These are phyloP conservation scores for Onygena corvina DNA, from an alignment of 2,329 filamentous ascomycete species.

Conservation along the genomic window DNA sequence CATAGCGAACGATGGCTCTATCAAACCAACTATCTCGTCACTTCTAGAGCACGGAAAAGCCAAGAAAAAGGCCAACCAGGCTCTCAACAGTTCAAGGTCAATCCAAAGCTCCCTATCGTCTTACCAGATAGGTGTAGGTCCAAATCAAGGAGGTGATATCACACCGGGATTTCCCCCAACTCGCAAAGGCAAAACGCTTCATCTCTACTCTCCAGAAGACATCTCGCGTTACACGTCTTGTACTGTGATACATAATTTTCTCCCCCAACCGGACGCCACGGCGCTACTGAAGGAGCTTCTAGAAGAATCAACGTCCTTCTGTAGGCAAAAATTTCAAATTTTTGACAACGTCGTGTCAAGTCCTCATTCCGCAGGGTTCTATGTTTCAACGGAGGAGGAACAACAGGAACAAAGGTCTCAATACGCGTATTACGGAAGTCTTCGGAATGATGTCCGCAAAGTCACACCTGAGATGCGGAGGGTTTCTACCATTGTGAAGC, in stretches of 20 bases:
- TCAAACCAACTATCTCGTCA: constrained; percentile 50
- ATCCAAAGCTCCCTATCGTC: constrained; percentile 53
- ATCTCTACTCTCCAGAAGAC: constrained; percentile 70
- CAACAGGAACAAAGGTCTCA: constrained; percentile 58
- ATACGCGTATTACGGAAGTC: constrained; percentile 74
- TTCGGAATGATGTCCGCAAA: constrained; percentile 61
- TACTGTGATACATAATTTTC: constrained; percentile 83
- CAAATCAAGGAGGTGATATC: background rate
- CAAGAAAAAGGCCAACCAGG: constrained; percentile 29
- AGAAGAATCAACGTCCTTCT: constrained; percentile 58
- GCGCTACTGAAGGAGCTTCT: constrained; percentile 64
- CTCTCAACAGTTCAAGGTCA: constrained; percentile 31
- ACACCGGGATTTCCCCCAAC: constrained; percentile 41
- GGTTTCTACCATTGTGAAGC: constrained; percentile 58
- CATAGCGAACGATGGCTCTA: constrained; percentile 63
- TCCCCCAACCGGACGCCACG: constrained; percentile 60
- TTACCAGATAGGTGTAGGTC: constrained; percentile 18
- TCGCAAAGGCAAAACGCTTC: constrained; percentile 68
- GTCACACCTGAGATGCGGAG: constrained; percentile 62
- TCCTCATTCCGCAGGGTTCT: constrained; percentile 74
- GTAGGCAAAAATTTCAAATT: constrained; percentile 63
- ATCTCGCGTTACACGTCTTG: constrained; percentile 77
- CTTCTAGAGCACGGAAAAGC: constrained; percentile 31
- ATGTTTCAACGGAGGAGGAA: constrained; percentile 63
- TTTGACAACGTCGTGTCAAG: constrained; percentile 79